Base-by-base conservation (phyloP, 1,284 basidiomycete species). In the Sporisorium scitamineum region DNA sequence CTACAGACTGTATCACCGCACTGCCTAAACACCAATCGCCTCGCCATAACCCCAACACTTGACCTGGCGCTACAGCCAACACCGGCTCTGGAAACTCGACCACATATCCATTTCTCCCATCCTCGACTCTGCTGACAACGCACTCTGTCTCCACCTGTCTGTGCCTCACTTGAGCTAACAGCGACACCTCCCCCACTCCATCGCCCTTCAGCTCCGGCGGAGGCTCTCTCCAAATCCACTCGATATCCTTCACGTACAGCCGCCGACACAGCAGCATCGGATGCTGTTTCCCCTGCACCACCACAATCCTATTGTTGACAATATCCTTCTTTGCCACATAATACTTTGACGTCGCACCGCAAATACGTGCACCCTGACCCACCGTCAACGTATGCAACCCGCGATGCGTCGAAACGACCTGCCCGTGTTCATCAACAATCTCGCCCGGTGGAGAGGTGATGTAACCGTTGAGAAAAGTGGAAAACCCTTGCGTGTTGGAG, bases 331-430 rank as follows among this genome's bases (percentile, higher is more conserved):
- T 85, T 0, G 91, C 90, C 0, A 97, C 93, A 80, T 91, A 96
- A 88, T 92, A 89, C 76, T 89, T 90, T 56, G 89, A 82, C 0
- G 86, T 83, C 86, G 91, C 87, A 0, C 94, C 93, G 0, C 86
- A 81, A 14, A 97, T 86, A 26, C 90, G 88, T 0, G 93, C 91
- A 5, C 89, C 87, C 84, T 94, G 91, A 0, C 96, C 96, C 37
- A 98, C 91, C 0, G 95, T 97, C 75, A 91, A 93, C n/a, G 89
- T 89, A 91, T 94, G 95, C 0, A 95, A 85, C 0, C 96, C 96
- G 1, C 88, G 71, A 82, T 98, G 96, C 29, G 85, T 75, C 0
- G 90, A 91, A 0, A 94, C 58, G 1, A 87, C 81, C 32, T 88
- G 86, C 6, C 91, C 91, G 0, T 88, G 89, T 0, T 90, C 82